phyloP scores from a whole-genome alignment of 1,284 basidiomycete species.

The Marasmius tenuissimus region DNA sequence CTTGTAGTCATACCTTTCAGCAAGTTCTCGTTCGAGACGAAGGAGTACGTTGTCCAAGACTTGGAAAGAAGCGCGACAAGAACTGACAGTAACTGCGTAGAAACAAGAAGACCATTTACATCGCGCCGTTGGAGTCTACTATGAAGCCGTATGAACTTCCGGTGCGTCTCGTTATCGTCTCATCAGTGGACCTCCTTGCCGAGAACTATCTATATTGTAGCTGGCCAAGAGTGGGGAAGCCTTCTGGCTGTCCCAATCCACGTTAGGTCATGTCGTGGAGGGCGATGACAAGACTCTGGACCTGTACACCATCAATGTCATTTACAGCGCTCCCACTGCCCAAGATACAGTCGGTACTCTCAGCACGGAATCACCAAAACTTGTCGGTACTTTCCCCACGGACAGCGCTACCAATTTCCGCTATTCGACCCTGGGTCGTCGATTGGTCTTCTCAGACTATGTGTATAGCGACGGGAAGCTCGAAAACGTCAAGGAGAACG shows the following conservation, averaged over 20 bases:
- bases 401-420: constrained; percentile 68
- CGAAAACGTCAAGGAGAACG: constrained; percentile 61
- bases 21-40: constrained; percentile 67
- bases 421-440: constrained; percentile 47
- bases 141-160: constrained; percentile 50
- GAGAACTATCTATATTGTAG: constrained; percentile 21
- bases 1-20: constrained; percentile 68
- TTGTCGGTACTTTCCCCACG: constrained; percentile 66
- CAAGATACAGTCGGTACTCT: not conserved
- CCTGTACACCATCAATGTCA: constrained; percentile 42
- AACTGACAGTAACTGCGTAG: constrained; percentile 32
- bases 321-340: constrained; percentile 30
- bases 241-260: constrained; percentile 74
- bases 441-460: constrained; percentile 74
- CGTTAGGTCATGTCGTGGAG: constrained; percentile 66
- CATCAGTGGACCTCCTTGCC: not conserved
- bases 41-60: constrained; percentile 54
- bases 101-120: constrained; percentile 67
- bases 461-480: constrained; percentile 77
- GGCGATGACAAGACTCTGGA: constrained; percentile 47
- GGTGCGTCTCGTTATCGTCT: constrained; percentile 22
- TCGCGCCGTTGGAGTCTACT: constrained; percentile 49
- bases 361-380: constrained; percentile 10
- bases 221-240: constrained; percentile 65
- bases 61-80: not conserved